Conservation (phyloP, 768 basidiomycete species). For the Russula virescens region DNA sequence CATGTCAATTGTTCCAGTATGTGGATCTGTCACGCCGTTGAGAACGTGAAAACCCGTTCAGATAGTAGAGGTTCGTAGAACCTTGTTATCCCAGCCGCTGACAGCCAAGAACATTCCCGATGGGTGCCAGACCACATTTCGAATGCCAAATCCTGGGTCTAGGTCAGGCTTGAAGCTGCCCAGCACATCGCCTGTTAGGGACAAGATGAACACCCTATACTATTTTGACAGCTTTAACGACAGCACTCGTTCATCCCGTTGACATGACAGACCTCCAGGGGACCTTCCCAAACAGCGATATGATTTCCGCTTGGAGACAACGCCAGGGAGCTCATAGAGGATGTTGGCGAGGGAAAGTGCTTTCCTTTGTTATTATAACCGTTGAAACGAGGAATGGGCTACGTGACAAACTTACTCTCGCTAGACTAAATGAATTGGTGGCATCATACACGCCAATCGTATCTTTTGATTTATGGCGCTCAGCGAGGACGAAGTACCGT, state of each 20-base stretch:
- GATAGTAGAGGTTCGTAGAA: constrained; percentile 26
- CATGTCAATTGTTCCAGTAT: constrained; percentile 73
- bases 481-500: constrained; percentile 79
- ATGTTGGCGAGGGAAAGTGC: constrained; percentile 82
- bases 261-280: constrained; percentile 56
- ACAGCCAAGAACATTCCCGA: constrained; percentile 75
- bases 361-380: constrained; percentile 30
- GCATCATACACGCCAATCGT: constrained; percentile 81
- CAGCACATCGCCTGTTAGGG: constrained; percentile 56
- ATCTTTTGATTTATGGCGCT: constrained; percentile 87
- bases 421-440: constrained; percentile 59
- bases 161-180: constrained; percentile 64
- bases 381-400: not conserved
- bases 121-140: constrained; percentile 80
- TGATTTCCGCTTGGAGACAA: constrained; percentile 73
- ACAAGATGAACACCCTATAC: constrained; percentile 73
- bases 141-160: constrained; percentile 82
- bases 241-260: not conserved
- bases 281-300: constrained; percentile 78
- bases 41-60: not conserved
- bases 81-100: constrained; percentile 88
- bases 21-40: constrained; percentile 46
- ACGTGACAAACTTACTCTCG: constrained; percentile 48
- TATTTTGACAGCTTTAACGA: constrained; percentile 28
- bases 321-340: constrained; percentile 61